A percentile compares a stretch with the other conserved stretches of the same genome.
phyloP scores from a whole-genome alignment of 202 grass and related monocot species.

The Dendrocalamus latiflorus region DNA sequence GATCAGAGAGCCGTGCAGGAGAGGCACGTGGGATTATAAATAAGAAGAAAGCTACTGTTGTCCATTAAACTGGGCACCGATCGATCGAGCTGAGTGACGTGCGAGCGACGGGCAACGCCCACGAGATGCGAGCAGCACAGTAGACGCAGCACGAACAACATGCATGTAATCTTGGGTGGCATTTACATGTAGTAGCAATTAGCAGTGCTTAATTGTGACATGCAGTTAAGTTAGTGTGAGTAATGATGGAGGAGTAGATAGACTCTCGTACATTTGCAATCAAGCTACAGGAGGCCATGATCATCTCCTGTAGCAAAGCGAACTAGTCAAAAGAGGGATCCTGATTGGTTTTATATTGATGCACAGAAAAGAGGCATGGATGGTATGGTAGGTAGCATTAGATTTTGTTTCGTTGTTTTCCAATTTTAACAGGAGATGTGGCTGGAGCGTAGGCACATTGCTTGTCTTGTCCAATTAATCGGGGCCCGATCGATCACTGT shows the following conservation, averaged over 20 bases:
- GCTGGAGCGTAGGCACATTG: background rate
- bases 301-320: background rate
- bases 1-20: background rate
- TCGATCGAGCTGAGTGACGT: background rate
- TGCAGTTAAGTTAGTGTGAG: background rate
- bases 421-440: background rate
- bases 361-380: no score
- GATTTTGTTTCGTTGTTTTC: background rate
- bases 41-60: background rate
- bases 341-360: background rate
- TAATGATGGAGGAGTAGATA: background rate
- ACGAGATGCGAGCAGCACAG: background rate
- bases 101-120: slow-evolving; percentile 24
- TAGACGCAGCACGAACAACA: background rate
- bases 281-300: background rate
- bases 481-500: no score
- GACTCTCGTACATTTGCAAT: background rate
- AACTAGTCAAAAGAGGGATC: background rate
- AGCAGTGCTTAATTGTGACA: background rate
- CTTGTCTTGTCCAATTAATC: background rate
- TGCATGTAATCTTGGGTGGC: background rate
- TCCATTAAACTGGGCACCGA: slow-evolving; percentile 3
- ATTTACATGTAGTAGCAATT: background rate
- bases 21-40: slow-evolving; percentile 28
- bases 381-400: no score